Base-by-base conservation (phyloP, 2,329 filamentous ascomycete genomes). In the Cladobotryum protrusum region DNA sequence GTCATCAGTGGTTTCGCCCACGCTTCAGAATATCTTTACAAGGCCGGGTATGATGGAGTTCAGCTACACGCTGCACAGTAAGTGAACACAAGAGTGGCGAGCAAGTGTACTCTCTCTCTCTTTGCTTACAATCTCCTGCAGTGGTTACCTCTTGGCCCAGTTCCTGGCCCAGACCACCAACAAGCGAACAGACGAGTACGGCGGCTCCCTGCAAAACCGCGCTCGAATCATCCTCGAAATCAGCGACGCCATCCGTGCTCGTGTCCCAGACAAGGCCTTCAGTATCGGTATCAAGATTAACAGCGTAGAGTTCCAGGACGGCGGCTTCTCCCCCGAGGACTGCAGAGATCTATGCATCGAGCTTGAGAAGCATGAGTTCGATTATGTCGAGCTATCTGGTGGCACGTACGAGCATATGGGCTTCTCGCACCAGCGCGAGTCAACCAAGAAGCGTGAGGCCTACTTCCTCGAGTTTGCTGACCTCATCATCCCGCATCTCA, bases 381-480 rank as follows among this genome's bases (percentile, higher is more conserved):
- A 81, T 59, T 80, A 81, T 54, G 75, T 85, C 2, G 81, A 85
- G 65, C 67, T 84, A 0, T 76, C 70, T 0, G 81, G 81, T 12
- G 81, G 81, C 7, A 84, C 79, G 0, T 82, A 82, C 57, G 74
- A 84, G 63, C 63, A 67, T 15, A 59, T 77, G 1, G 77, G 71
- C 0, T 79, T 81, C 54, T 57, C 56, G 2, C 75, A 80, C 59
- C 69, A 73, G 63, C 67, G 72, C 44, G 79, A 82, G 40, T 75
- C 70, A 14, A 82, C 77, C 5, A 71, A 69, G 62, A 74, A 76
- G 64, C 68, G 78, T 4, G 79, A 82, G 57, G 72, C 76, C 1
- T 82, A 81, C 69, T 83, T 83, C 69, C 59, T 83, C 41, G 77
- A 82, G 0, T 83, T 83, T 49, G 80, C 80, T 0, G 73, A 82